Evolutionary conservation across 306 rosid species (phyloP).

Genomic region (Castanea sativa): DNA sequence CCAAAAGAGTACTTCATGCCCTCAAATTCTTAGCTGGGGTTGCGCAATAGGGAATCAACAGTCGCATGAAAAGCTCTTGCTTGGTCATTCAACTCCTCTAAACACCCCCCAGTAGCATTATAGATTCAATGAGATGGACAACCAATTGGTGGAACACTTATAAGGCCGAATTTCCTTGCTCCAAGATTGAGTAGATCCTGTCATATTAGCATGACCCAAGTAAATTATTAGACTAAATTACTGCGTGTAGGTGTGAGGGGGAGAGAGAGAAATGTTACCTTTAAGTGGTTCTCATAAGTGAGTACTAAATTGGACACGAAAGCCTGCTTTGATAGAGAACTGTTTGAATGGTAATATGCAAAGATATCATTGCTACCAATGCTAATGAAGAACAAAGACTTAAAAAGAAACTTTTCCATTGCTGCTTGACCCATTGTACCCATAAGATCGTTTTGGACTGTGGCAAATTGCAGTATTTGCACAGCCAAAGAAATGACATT

Average conservation of each 20-base stretch:
- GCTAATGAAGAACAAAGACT: conserved; percentile 28
- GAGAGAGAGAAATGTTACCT: neutral
- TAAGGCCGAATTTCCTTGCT: conserved; percentile 29
- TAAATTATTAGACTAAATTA: too few relatives aligned
- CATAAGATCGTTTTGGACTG: neutral
- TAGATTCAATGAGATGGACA: conserved; percentile 30
- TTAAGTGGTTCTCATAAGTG: conserved; percentile 21
- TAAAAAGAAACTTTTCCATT: conserved; percentile 2
- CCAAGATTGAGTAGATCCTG: conserved; percentile 22
- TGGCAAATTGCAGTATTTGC: conserved; percentile 23
- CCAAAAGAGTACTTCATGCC: too few relatives aligned
- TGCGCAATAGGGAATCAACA: conserved; percentile 5
- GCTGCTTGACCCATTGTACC: conserved; percentile 2
- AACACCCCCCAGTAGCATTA: conserved; percentile 23
- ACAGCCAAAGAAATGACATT: conserved; percentile 15
- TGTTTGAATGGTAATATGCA: conserved; percentile 13
- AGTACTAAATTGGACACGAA: conserved; percentile 9
- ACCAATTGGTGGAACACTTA: conserved; percentile 23
- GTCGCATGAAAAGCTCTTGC: conserved; percentile 19
- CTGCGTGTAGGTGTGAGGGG: too few relatives aligned
- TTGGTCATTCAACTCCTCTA: conserved; percentile 23
- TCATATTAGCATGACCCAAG: too few relatives aligned
- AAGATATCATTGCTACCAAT: conserved; percentile 32
- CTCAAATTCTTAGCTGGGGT: conserved; percentile 7
- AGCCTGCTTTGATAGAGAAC: neutral